Conservation (phyloP, 768 basidiomycete genomes). For the Lentinula boryana region DNA sequence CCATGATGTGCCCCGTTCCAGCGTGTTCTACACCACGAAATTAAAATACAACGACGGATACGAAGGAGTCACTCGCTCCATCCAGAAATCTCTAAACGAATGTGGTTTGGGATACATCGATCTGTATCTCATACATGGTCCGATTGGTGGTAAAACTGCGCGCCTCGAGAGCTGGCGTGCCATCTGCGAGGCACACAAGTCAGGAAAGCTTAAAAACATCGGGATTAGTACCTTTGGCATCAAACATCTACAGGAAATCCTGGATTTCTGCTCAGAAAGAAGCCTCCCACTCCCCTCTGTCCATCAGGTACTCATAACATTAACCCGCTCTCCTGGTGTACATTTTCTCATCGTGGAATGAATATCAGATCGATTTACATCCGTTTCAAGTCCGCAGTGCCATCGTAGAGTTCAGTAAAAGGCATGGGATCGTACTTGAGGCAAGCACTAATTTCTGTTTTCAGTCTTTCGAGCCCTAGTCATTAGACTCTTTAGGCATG, state of each 20-base stretch:
- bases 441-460: constrained; percentile 25
- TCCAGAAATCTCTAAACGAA: constrained; percentile 45
- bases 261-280: constrained; percentile 21
- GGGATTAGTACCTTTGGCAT: constrained; percentile 63
- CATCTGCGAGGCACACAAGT: constrained; percentile 55
- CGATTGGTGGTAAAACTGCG: constrained; percentile 52
- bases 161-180: constrained; percentile 63
- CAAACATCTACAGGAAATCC: constrained; percentile 50
- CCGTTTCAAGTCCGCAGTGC: constrained; percentile 66
- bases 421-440: constrained; percentile 56
- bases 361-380: constrained; percentile 45
- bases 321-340: neutral
- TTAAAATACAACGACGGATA: constrained; percentile 54
- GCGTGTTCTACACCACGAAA: constrained; percentile 70
- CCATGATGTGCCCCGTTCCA: constrained; percentile 44
- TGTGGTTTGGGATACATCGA: constrained; percentile 63
- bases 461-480: neutral
- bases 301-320: constrained; percentile 43
- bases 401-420: constrained; percentile 53
- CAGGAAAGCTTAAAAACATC: constrained; percentile 52
- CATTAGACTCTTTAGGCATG: constrained; percentile 43
- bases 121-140: constrained; percentile 66
- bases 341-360: constrained; percentile 1
- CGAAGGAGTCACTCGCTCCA: constrained; percentile 38
- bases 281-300: constrained; percentile 47